Base-by-base conservation (phyloP, 2,329 filamentous ascomycete species). In the Gaeumannomyces tritici region DNA sequence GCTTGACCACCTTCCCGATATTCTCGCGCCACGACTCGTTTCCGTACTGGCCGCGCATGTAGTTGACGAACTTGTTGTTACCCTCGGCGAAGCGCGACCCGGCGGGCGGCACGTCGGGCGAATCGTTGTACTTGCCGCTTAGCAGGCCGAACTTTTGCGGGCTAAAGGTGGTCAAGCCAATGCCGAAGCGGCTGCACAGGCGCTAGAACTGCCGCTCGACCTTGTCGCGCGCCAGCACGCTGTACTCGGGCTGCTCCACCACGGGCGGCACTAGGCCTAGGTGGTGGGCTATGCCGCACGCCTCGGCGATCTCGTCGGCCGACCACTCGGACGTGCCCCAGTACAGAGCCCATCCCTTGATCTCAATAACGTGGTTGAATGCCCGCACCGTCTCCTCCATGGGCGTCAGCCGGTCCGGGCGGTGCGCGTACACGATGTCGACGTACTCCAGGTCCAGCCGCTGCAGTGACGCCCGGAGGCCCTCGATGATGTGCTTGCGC, bases 301-400 rank as follows among this genome's bases (percentile, higher is more conserved):
- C 87, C 65, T 84, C 79, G 11, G 82, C 80, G 68, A 89, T 89
- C 75, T 89, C 86, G 66, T 85, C 82, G 27, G 87, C 85, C 63
- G 78, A 80, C 87, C 87, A 89, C 72, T 89, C 86, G 1, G 84
- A 88, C 0, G 87, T 89, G 55, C 86, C 87, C 87, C 87, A 89
- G 77, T 89, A 89, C 66, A 89, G 80, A 0, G 86, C 85, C 75
- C 88, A 85, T 63, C 88, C 83, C 83, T 75, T 86, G 35, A 59
- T 42, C 84, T 75, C 83, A 67, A 76, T 83, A 65, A 74, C 73
- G 70, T 76, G 76, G 67, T 72, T 79, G 72, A 76, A 80, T 64
- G 72, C 79, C 66, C 78, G 80, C 61, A 88, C 85, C 55, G 84
- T 83, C 73, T 88, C 85, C 72, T 83, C 83, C 78, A 86, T 85